Evolutionary conservation across 148 eudicot genomes (phyloP).

Genomic region (Chenopodium formosanum): DNA sequence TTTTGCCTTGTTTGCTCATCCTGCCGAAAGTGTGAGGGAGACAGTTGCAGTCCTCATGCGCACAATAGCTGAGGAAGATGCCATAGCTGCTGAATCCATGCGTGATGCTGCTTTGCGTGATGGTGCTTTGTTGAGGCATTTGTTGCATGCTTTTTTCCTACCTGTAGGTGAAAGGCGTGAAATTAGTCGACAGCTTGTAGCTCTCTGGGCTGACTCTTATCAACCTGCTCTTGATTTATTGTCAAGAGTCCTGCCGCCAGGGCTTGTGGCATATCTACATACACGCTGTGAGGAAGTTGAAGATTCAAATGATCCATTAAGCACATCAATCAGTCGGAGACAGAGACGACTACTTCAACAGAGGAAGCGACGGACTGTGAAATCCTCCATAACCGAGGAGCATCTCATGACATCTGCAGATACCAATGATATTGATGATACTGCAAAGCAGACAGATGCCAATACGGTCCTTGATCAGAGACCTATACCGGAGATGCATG

Average conservation of each 20-base stretch:
- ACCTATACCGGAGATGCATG: slow-evolving; percentile 41
- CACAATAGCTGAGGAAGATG: slow-evolving; percentile 99
- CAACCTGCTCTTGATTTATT: slow-evolving; percentile 92
- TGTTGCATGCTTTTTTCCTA: slow-evolving; percentile 84
- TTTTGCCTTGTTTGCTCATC: slow-evolving; percentile 96
- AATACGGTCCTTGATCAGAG: slow-evolving; percentile 48
- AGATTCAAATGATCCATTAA: slow-evolving; percentile 61
- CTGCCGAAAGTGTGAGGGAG: slow-evolving; percentile 93
- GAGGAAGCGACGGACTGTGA: slow-evolving; percentile 60
- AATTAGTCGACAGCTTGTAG: slow-evolving; percentile 96
- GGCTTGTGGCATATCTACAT: slow-evolving; percentile 94
- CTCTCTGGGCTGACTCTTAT: slow-evolving; percentile 99
- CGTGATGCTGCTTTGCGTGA: slow-evolving; percentile 98
- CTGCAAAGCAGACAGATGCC: slow-evolving; percentile 38
- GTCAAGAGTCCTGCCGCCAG: slow-evolving; percentile 94
- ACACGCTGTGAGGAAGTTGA: slow-evolving; percentile 73
- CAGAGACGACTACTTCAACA: slow-evolving; percentile 83
- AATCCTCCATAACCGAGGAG: slow-evolving; percentile 51
- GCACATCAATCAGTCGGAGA: slow-evolving; percentile 63
- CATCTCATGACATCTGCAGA: slow-evolving; percentile 37
- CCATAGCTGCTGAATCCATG: slow-evolving; percentile 99
- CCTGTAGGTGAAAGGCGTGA: slow-evolving; percentile 89
- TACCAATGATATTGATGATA: slow-evolving; percentile 47
- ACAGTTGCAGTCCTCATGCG: slow-evolving; percentile 98
- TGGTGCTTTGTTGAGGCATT: slow-evolving; percentile 93